These are phyloP conservation scores for Candida yuanshanica DNA, from an alignment of 805 yeast genomes.

Conservation along the genomic window DNA sequence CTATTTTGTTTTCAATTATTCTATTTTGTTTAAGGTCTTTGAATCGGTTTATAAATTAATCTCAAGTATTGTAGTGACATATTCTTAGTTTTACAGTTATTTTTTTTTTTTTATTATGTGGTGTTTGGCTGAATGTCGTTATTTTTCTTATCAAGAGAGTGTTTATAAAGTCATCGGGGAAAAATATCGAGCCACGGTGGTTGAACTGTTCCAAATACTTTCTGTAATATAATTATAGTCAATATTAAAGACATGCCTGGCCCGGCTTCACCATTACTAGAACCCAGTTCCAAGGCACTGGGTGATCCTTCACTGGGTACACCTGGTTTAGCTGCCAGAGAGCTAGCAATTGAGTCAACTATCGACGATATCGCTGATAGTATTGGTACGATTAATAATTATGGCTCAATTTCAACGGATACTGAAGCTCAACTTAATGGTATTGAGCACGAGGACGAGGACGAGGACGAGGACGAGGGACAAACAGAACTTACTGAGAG, in stretches of 20 bases:
- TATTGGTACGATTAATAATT: neutral
- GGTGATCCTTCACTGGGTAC: conserved; percentile 8
- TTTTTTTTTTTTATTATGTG: too few species aligned
- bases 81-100: too few species aligned
- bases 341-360: conserved; percentile 1
- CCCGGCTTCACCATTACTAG: conserved; percentile 6
- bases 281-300: conserved; percentile 9
- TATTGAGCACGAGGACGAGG: neutral
- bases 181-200: too few species aligned
- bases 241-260: neutral
- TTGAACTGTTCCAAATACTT: too few species aligned
- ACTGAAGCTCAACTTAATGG: neutral
- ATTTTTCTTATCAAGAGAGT: too few species aligned
- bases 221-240: neutral
- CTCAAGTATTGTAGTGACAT: neutral
- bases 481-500: neutral
- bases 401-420: conserved; percentile 4
- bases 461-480: neutral
- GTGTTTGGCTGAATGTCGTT: too few species aligned
- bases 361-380: neutral
- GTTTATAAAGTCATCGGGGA: too few species aligned
- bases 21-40: neutral
- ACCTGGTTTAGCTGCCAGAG: conserved; percentile 8
- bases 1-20: neutral
- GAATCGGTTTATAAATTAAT: neutral